A percentile compares a stretch with the other conserved stretches of the same genome.
These are phyloP conservation scores for Zymoseptoria brevis DNA, from an alignment of 2,329 filamentous ascomycete species.

Conservation along the genomic window DNA sequence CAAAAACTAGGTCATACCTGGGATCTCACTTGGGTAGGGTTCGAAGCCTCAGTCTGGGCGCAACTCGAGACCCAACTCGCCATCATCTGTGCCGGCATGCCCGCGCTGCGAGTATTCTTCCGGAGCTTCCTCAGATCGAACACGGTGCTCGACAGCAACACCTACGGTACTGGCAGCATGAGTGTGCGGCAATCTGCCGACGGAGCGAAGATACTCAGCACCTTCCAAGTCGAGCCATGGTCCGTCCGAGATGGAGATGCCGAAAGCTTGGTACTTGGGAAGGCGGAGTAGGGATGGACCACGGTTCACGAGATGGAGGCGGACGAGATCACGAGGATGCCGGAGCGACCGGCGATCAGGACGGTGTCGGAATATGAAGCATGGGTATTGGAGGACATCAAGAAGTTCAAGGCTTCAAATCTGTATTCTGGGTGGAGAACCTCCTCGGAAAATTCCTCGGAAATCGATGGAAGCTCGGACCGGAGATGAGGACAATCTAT, in stretches of 20 bases:
- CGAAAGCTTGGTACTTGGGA: background rate
- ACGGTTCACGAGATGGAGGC: background rate
- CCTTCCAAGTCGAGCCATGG: background rate
- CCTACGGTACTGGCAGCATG: background rate
- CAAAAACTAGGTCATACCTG: constrained; percentile 1
- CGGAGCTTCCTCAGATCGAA: constrained; percentile 1
- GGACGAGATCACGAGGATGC: background rate
- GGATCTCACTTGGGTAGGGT: constrained; percentile 13
- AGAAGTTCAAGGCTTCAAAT: constrained; percentile 1
- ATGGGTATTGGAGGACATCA: constrained; percentile 4
- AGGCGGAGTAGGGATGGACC: background rate
- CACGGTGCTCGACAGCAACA: background rate
- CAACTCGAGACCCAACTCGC: constrained; percentile 35
- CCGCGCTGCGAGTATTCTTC: constrained; percentile 31
- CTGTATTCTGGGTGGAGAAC: constrained; percentile 4
- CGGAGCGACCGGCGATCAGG: background rate
- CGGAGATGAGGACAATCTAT: background rate
- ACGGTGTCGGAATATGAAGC: constrained; percentile 5
- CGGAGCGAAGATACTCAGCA: background rate
- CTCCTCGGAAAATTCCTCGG: constrained; percentile 3
- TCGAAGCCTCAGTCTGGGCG: constrained; percentile 35
- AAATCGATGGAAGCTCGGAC: background rate
- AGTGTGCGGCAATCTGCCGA: background rate
- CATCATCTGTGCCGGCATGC: constrained; percentile 37
- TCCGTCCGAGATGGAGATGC: background rate